These are phyloP conservation scores for Ilex asprella DNA, from an alignment of 257 asterid genomes.

Conservation along the genomic window DNA sequence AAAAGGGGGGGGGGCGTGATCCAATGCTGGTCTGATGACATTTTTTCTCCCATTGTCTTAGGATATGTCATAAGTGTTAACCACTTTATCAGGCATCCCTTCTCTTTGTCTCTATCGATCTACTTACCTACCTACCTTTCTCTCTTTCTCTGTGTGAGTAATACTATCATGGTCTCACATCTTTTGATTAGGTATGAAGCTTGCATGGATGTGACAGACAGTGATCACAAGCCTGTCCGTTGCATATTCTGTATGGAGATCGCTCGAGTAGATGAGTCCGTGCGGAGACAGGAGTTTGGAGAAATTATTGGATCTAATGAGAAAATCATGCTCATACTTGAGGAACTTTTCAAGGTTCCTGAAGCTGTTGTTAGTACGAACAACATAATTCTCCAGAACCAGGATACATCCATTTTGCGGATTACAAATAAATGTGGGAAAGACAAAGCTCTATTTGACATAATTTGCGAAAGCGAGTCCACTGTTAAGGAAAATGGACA, in stretches of 20 bases:
- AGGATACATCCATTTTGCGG: constrained; percentile 72
- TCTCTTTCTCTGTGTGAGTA: neutral
- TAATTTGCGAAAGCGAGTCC: constrained; percentile 74
- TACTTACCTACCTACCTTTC: neutral
- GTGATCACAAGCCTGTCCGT: constrained; percentile 98
- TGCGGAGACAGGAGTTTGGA: constrained; percentile 89
- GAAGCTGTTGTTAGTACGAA: constrained; percentile 81
- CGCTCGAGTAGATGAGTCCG: constrained; percentile 84
- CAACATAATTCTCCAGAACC: constrained; percentile 81
- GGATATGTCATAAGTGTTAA: no score
- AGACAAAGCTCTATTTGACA: constrained; percentile 50
- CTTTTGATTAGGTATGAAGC: constrained; percentile 74
- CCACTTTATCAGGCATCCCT: neutral
- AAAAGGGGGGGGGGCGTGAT: no score
- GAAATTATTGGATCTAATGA: constrained; percentile 72
- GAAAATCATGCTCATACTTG: constrained; percentile 49
- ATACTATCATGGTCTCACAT: neutral
- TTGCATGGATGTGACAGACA: constrained; percentile 97
- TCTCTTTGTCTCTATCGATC: neutral
- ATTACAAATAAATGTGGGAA: constrained; percentile 70
- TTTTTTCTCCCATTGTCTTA: no score
- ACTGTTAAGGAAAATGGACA: constrained; percentile 58
- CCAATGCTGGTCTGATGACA: no score
- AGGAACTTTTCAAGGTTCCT: constrained; percentile 55
- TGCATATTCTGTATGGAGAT: constrained; percentile 75